Conservation (phyloP, 2,329 filamentous ascomycete genomes). For the Pestalotiopsis sp. region DNA sequence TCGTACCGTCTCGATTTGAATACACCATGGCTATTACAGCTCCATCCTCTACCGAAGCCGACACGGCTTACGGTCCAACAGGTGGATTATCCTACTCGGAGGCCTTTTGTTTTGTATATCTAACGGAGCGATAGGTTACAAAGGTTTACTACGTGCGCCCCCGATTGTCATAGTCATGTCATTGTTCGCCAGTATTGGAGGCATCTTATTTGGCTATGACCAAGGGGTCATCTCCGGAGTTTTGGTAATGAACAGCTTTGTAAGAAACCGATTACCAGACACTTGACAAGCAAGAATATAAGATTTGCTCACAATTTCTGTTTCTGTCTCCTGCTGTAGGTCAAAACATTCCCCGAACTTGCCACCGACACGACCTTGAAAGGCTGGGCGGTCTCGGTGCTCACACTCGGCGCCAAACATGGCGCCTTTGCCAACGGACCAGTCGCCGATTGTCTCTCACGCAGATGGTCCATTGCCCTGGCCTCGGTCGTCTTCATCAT, state of each 20-base stretch:
- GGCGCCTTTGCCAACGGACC: constrained; percentile 48
- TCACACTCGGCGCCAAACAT: constrained; percentile 50
- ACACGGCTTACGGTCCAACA: background rate
- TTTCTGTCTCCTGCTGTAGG: constrained; percentile 22
- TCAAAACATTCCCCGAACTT: constrained; percentile 31
- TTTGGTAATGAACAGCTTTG: constrained; percentile 48
- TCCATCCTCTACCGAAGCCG: background rate
- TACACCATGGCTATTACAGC: background rate
- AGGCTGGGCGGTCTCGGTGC: constrained; percentile 54
- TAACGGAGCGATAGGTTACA: background rate
- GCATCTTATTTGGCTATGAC: constrained; percentile 52
- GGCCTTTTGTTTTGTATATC: background rate
- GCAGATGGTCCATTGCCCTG: constrained; percentile 37
- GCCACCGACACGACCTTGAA: constrained; percentile 48
- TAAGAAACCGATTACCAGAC: constrained; percentile 28
- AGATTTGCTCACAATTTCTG: background rate
- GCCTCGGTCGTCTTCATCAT: constrained; percentile 28
- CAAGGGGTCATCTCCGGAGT: constrained; percentile 52
- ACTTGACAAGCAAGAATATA: constrained; percentile 8
- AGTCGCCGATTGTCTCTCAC: constrained; percentile 35
- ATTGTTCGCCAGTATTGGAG: constrained; percentile 23
- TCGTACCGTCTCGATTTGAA: background rate
- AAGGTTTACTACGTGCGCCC: background rate
- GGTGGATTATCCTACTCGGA: background rate
- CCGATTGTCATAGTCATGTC: background rate